Evolutionary conservation across 148 eudicot species (phyloP).

Genomic region (Linanthus parryae): DNA sequence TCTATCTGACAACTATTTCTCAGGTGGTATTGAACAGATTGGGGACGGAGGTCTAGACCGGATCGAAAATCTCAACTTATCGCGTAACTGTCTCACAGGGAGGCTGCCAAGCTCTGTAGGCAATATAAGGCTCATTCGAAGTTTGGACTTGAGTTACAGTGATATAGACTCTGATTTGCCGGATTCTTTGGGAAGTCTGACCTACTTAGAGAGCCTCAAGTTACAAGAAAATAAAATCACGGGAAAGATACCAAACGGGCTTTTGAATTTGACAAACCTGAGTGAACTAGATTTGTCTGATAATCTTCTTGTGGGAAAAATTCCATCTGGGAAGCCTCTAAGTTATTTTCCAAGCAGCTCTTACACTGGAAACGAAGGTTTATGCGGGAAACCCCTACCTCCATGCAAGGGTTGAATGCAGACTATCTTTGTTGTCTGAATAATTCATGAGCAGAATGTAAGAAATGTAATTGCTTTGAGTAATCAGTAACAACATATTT

Average conservation of each 20-base stretch:
- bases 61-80: conserved; percentile 28
- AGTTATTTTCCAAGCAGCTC: conserved; percentile 40
- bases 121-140: conserved; percentile 21
- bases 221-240: conserved; percentile 41
- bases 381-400: conserved; percentile 48
- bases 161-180: conserved; percentile 28
- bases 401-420: conserved; percentile 32
- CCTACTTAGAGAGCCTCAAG: conserved; percentile 17
- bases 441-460: too few relatives aligned
- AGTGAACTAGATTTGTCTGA: conserved; percentile 43
- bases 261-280: conserved; percentile 32
- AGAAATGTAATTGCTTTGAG: too few relatives aligned
- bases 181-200: conserved; percentile 25
- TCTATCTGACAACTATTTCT: conserved; percentile 40
- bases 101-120: conserved; percentile 32
- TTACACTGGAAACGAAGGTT: conserved; percentile 38
- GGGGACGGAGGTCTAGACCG: conserved; percentile 23
- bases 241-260: conserved; percentile 36
- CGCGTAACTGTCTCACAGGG: conserved; percentile 26
- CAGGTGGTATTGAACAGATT: conserved; percentile 30
- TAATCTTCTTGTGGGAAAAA: conserved; percentile 37
- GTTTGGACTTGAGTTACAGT: conserved; percentile 48
- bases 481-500: too few relatives aligned
- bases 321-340: conserved; percentile 43
- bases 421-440: background rate